Evolutionary conservation across 129 eudicot genomes (phyloP).

Genomic region (Escallonia rubra): DNA sequence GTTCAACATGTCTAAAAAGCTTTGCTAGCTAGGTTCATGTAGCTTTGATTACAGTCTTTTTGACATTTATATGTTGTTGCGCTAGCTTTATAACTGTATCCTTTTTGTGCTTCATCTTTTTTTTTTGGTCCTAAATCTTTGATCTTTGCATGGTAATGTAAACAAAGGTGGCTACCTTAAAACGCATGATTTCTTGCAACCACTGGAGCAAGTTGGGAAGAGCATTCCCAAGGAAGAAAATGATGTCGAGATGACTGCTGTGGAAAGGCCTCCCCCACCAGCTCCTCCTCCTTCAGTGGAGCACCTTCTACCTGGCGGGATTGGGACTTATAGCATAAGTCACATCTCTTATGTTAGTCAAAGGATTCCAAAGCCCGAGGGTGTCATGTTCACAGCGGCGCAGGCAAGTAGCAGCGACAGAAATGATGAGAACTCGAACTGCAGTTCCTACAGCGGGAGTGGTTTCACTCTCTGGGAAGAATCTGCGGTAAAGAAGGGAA

Average conservation of each 20-base stretch:
- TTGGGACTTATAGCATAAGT: conserved; percentile 71
- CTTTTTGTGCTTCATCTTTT: too few relatives aligned
- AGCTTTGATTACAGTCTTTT: too few relatives aligned
- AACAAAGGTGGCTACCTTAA: conserved; percentile 53
- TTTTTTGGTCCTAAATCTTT: too few relatives aligned
- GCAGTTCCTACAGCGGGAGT: conserved; percentile 78
- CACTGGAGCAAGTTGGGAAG: conserved; percentile 61
- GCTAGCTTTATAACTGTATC: too few relatives aligned
- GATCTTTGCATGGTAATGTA: too few relatives aligned
- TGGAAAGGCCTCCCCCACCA: conserved; percentile 36
- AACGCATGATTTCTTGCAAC: conserved; percentile 92
- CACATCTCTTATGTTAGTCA: conserved; percentile 45
- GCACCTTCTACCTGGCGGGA: conserved; percentile 76
- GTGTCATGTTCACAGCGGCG: background rate
- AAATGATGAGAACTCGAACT: conserved; percentile 67
- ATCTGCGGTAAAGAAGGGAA: conserved; percentile 69
- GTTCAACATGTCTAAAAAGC: too few relatives aligned
- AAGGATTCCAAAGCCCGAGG: conserved; percentile 16
- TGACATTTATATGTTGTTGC: too few relatives aligned
- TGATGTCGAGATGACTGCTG: conserved; percentile 16
- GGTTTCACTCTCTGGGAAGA: conserved; percentile 86
- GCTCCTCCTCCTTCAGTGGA: conserved; percentile 39
- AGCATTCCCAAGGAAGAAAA: conserved; percentile 33
- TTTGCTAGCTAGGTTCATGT: too few relatives aligned
- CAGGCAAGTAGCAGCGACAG: conserved; percentile 35